A percentile compares a stretch with the other conserved stretches of the same genome.
Conservation (phyloP, 148 eudicot species). For the Silene uniflora region DNA sequence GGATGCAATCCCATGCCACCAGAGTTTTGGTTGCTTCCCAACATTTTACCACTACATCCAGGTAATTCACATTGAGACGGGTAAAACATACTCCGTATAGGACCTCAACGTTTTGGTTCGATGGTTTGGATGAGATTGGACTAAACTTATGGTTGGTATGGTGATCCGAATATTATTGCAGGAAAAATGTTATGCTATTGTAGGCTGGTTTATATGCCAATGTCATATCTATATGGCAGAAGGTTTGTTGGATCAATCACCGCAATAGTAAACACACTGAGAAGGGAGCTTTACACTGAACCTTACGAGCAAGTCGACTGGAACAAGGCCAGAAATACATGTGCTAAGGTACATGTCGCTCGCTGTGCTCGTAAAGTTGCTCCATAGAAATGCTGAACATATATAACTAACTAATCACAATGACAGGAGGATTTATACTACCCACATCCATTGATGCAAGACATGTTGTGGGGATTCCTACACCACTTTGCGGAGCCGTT, state of each 20-base stretch:
- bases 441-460: conserved; percentile 45
- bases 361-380: no score
- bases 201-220: conserved; percentile 69
- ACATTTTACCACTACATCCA: conserved; percentile 54
- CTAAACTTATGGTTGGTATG: neutral
- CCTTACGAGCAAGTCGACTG: conserved; percentile 46
- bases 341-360: conserved; percentile 43
- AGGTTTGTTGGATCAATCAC: conserved; percentile 57
- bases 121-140: no score
- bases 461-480: conserved; percentile 46
- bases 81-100: no score
- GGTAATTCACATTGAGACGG: conserved; percentile 20
- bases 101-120: no score
- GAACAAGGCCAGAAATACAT: conserved; percentile 50
- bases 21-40: conserved; percentile 64
- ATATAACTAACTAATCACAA: neutral
- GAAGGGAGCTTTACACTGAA: conserved; percentile 41
- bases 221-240: conserved; percentile 65
- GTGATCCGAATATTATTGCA: conserved; percentile 20
- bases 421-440: conserved; percentile 46
- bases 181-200: conserved; percentile 58
- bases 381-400: no score
- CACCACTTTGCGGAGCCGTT: conserved; percentile 42
- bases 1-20: conserved; percentile 73
- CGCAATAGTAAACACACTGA: conserved; percentile 32